Conservation (phyloP, 176 grass and related monocot genomes). For the Hsuehochloa calcarea region DNA sequence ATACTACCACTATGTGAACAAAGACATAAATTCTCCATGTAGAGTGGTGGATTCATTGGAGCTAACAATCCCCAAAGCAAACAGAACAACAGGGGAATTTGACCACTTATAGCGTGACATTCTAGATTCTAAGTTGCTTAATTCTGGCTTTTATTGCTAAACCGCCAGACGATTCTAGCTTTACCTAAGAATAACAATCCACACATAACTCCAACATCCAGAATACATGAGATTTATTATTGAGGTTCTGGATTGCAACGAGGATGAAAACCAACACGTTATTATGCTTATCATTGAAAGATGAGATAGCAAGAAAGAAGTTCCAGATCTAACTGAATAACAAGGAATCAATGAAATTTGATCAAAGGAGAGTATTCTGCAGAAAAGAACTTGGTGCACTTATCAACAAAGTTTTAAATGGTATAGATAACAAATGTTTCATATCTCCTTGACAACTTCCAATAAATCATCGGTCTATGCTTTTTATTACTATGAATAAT, state of each 20-base stretch:
- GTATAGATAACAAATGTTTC: background rate
- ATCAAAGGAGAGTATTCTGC: background rate
- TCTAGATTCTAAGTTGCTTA: background rate
- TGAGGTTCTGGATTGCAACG: background rate
- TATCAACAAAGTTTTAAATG: background rate
- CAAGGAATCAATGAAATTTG: background rate
- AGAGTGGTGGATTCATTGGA: background rate
- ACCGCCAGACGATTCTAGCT: background rate
- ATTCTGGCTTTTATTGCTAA: background rate
- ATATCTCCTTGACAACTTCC: background rate
- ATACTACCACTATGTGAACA: background rate
- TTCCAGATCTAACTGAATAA: background rate
- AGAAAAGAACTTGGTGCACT: background rate
- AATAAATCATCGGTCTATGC: background rate
- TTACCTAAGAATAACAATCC: background rate
- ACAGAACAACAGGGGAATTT: background rate
- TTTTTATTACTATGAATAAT: background rate
- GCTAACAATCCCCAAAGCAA: background rate
- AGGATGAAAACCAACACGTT: background rate
- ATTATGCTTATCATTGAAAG: background rate
- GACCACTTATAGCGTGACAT: background rate
- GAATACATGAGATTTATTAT: background rate
- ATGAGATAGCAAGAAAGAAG: background rate
- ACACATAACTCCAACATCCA: background rate
- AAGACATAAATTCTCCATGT: background rate